Percentiles rank a stretch among this genome's conserved stretches.
These are phyloP conservation scores for Morella rubra DNA, from an alignment of 306 rosid genomes.

Conservation along the genomic window DNA sequence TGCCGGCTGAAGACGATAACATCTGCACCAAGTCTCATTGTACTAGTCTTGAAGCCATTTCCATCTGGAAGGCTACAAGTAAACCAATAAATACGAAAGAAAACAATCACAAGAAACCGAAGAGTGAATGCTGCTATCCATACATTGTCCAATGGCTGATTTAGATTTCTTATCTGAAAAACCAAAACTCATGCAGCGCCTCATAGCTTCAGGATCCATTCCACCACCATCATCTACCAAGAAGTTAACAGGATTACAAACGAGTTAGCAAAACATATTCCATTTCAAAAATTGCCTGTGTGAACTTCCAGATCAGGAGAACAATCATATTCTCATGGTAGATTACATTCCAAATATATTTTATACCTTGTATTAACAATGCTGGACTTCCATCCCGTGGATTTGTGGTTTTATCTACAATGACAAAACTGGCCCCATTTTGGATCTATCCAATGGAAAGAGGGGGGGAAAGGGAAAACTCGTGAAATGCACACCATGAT, in stretches of 20 bases:
- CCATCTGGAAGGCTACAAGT: slow-evolving; percentile 72
- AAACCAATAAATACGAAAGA: slow-evolving; percentile 32
- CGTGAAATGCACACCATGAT: slow-evolving; percentile 18
- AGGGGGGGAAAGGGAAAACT: slow-evolving; percentile 34
- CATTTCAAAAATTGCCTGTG: slow-evolving; percentile 3
- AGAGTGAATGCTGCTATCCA: slow-evolving; percentile 34
- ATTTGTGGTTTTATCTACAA: slow-evolving; percentile 71
- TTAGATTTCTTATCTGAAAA: slow-evolving; percentile 80
- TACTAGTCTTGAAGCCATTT: slow-evolving; percentile 97
- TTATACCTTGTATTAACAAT: slow-evolving; percentile 88
- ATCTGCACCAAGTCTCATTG: slow-evolving; percentile 97
- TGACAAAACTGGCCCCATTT: slow-evolving; percentile 92
- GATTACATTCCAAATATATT: slow-evolving; percentile 19
- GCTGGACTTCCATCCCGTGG: slow-evolving; percentile 85
- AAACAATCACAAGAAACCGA: slow-evolving; percentile 14
- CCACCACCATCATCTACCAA: slow-evolving; percentile 86
- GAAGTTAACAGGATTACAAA: slow-evolving; percentile 23
- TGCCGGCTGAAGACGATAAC: slow-evolving; percentile 80
- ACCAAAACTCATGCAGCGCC: slow-evolving; percentile 92
- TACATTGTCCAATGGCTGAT: slow-evolving; percentile 84
- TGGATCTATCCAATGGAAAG: slow-evolving; percentile 67
- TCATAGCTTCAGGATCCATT: slow-evolving; percentile 84
- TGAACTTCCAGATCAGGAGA: slow-evolving; percentile 23
- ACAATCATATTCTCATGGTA: slow-evolving; percentile 8
- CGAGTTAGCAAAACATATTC: slow-evolving; percentile 11